Evolutionary conservation across 345 rosid genomes (phyloP).

Genomic region (Lepidium sativum): DNA sequence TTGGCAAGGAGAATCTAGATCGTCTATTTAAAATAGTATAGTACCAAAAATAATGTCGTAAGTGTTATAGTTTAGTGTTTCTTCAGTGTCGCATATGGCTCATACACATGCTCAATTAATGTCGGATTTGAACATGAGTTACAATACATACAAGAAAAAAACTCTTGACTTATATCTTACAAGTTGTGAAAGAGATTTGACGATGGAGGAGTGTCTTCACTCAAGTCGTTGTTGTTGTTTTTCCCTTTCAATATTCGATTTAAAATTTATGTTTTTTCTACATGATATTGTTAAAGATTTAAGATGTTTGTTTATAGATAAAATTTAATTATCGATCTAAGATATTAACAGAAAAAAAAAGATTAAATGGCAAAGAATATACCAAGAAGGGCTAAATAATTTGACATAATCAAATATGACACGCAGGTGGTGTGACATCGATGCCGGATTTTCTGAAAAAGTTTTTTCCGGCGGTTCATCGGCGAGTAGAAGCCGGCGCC

Average conservation of each 20-base stretch:
- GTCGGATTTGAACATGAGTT: background rate
- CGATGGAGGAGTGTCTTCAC: too few relatives aligned
- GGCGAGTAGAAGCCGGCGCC: conserved; percentile 25
- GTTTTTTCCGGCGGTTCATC: conserved; percentile 71
- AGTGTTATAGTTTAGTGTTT: background rate
- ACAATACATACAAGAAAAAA: too few relatives aligned
- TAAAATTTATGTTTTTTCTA: too few relatives aligned
- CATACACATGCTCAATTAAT: background rate
- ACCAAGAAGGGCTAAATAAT: background rate
- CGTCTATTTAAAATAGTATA: background rate
- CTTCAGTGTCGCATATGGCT: background rate
- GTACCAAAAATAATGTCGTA: background rate
- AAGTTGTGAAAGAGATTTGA: too few relatives aligned
- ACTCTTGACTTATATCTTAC: too few relatives aligned
- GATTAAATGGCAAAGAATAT: background rate
- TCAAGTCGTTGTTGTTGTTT: too few relatives aligned
- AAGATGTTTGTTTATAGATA: too few relatives aligned
- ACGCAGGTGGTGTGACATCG: conserved; percentile 81
- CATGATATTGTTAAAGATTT: too few relatives aligned
- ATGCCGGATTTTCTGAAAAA: conserved; percentile 73
- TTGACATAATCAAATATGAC: background rate
- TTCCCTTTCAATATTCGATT: too few relatives aligned
- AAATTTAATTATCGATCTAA: too few relatives aligned
- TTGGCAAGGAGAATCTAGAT: background rate
- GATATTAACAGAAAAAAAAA: too few relatives aligned